Evolutionary conservation across 208 protist genomes (phyloP).

Genomic region (Strigomonas oncopelti): DNA sequence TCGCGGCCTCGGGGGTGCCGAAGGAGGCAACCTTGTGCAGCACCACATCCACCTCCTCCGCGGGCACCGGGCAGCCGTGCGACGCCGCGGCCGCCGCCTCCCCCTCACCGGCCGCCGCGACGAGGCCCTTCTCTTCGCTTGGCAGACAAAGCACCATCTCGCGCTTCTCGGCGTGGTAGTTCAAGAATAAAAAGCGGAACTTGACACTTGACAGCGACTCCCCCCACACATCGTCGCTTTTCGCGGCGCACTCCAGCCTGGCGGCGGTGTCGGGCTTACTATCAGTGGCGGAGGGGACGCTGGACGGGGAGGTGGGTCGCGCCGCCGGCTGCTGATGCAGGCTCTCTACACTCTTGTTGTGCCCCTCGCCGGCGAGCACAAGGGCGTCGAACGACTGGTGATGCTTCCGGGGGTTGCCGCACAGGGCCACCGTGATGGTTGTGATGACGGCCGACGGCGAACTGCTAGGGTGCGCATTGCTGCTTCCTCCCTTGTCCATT

Average conservation of each 20-base stretch:
- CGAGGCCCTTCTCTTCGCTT: slow-evolving; percentile 7
- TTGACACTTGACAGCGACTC: neutral
- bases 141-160: slow-evolving; percentile 28
- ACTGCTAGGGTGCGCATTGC: neutral
- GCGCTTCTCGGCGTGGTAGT: slow-evolving; percentile 40
- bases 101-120: neutral
- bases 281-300: neutral
- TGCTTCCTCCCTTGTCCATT: neutral
- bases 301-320: neutral
- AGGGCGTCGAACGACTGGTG: slow-evolving; percentile 73
- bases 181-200: slow-evolving; percentile 51
- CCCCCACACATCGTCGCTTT: neutral
- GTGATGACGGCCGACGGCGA: neutral
- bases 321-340: slow-evolving; percentile 2
- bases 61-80: neutral
- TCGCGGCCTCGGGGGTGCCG: slow-evolving; percentile 27
- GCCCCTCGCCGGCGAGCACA: slow-evolving; percentile 19
- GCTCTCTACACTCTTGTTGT: slow-evolving; percentile 23
- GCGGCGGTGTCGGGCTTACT: neutral
- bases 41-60: slow-evolving; percentile 51
- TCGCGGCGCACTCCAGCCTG: neutral
- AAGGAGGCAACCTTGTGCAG: slow-evolving; percentile 80
- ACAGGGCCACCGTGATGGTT: slow-evolving; percentile 47
- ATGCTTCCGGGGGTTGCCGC: slow-evolving; percentile 71
- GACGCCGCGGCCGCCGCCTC: neutral